Percentiles rank a stretch among this genome's conserved stretches.
Conservation (phyloP, 805 yeast genomes). For the Novakomyces olei region DNA sequence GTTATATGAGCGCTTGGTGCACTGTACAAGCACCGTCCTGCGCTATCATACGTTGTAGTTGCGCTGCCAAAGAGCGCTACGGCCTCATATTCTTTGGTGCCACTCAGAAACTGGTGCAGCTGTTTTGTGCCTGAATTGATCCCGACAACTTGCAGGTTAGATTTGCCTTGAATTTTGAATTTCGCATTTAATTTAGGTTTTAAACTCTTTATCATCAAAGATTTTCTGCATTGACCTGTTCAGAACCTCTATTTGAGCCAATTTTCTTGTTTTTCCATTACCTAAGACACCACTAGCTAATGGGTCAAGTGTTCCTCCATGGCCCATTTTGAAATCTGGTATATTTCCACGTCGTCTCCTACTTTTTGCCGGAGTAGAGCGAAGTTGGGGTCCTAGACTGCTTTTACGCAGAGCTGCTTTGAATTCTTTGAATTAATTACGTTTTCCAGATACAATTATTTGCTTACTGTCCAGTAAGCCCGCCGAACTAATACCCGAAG, state of each 20-base stretch:
- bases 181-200: no score
- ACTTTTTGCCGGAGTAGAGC: neutral
- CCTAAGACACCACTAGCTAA: slow-evolving; percentile 76
- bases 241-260: no score
- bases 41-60: slow-evolving; percentile 85
- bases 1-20: slow-evolving; percentile 37
- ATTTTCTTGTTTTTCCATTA: no score
- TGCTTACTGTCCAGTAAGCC: slow-evolving; percentile 1
- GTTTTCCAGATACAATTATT: neutral
- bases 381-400: neutral
- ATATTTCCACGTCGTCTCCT: slow-evolving; percentile 17
- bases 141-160: no score
- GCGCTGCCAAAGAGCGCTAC: slow-evolving; percentile 70
- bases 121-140: slow-evolving; percentile 81
- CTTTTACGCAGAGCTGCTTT: neutral
- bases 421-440: neutral
- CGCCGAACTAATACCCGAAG: slow-evolving; percentile 1
- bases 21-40: slow-evolving; percentile 53
- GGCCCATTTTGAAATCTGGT: slow-evolving; percentile 65
- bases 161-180: no score
- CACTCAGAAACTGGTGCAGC: slow-evolving; percentile 45
- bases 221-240: no score
- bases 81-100: slow-evolving; percentile 55
- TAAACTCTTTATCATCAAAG: no score
- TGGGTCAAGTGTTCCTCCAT: slow-evolving; percentile 95